Conservation (phyloP, 345 rosid species). For the Kernera saxatilis region DNA sequence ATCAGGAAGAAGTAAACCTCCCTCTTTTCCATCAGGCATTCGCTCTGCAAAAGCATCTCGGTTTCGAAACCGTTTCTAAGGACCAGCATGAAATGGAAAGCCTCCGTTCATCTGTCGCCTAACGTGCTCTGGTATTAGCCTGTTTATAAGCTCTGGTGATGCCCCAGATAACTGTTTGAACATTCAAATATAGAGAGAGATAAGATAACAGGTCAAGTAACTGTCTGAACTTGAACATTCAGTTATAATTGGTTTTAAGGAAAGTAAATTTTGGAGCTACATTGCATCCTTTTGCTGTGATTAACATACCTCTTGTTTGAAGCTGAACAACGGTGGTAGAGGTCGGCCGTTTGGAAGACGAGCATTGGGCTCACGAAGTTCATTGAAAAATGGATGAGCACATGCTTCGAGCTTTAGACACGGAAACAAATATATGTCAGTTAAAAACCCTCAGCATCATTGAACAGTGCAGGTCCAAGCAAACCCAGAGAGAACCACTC, state of each 20-base stretch:
- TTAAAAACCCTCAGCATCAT: not conserved
- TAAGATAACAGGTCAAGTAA: not conserved
- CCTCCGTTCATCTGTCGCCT: constrained; percentile 42
- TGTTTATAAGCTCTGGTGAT: constrained; percentile 58
- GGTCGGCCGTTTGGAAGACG: constrained; percentile 72
- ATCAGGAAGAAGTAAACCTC: not conserved
- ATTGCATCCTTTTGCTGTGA: not conserved
- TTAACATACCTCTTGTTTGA: constrained; percentile 56
- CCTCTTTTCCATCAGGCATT: not conserved
- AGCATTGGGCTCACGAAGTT: constrained; percentile 72
- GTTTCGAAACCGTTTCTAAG: constrained; percentile 7
- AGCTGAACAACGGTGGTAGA: constrained; percentile 64
- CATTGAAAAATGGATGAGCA: constrained; percentile 77
- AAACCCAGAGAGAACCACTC: not conserved
- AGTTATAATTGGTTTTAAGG: not conserved
- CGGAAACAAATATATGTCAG: not conserved
- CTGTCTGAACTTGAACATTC: not conserved
- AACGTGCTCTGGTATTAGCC: constrained; percentile 66
- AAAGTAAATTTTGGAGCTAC: not conserved
- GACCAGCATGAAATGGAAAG: constrained; percentile 35
- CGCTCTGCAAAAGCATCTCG: not conserved
- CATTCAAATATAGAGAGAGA: not conserved
- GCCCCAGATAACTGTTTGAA: constrained; percentile 55
- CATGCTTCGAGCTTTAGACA: constrained; percentile 68
- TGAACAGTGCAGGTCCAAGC: not conserved